Conservation (phyloP, 2,329 filamentous ascomycete genomes). For the Penicillium sp. region DNA sequence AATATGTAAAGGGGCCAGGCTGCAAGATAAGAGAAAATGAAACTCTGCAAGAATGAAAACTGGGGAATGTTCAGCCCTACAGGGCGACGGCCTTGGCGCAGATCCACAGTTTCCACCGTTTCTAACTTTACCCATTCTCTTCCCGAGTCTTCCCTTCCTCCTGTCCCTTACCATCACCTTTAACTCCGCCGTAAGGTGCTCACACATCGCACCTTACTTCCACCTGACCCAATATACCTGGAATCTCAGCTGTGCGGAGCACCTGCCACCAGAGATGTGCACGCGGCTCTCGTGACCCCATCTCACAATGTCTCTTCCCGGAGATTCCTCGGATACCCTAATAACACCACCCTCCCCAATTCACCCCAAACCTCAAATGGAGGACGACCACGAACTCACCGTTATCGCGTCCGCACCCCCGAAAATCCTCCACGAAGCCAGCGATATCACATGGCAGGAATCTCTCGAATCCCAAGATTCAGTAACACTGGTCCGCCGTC, state of each 20-base stretch:
- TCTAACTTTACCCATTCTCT: background rate
- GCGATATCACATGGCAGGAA: constrained; percentile 21
- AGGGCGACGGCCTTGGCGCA: constrained; percentile 19
- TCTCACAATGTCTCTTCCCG: constrained; percentile 11
- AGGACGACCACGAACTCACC: constrained; percentile 7
- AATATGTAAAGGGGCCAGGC: background rate
- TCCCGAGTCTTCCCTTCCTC: background rate
- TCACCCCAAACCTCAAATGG: background rate
- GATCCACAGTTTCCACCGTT: background rate
- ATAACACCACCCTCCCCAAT: constrained; percentile 7
- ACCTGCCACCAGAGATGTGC: constrained; percentile 9
- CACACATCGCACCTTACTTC: background rate
- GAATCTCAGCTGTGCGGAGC: background rate
- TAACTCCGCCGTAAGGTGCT: background rate
- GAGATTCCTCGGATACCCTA: constrained; percentile 17
- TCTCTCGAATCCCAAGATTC: constrained; percentile 13
- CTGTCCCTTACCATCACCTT: background rate
- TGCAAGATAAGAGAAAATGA: background rate
- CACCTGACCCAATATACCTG: background rate
- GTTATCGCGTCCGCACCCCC: constrained; percentile 4
- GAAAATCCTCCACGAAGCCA: constrained; percentile 21
- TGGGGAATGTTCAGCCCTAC: constrained; percentile 24
- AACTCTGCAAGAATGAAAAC: background rate
- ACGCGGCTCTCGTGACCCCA: background rate
- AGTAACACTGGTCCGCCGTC: constrained; percentile 13